Base-by-base conservation (phyloP, 768 basidiomycete species). In the Mycena epipterygia region DNA sequence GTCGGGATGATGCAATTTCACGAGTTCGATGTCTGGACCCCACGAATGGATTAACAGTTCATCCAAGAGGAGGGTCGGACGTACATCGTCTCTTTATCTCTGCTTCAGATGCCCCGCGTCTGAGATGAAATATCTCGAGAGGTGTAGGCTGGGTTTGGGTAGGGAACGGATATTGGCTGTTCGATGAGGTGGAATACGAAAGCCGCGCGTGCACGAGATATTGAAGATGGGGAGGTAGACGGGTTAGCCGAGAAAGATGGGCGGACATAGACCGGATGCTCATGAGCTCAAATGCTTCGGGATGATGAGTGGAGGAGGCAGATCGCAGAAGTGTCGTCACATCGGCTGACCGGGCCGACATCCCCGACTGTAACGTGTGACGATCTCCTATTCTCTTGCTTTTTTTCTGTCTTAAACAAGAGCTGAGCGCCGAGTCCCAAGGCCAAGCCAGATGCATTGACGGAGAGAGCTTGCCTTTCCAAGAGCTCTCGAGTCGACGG, bases 1-100 rank as follows among this genome's bases (percentile, higher is more conserved):
- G 71, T 89, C 89, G 19, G 89, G 89, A 70, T 89, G 89, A 72
- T 89, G 82, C 29, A 83, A 73, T 39, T 84, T 85, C 49, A 86
- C 89, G 32, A 89, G 85, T 41, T 89, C 89, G 71, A 86, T 88
- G 74, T 90, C 89, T 88, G 67, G 33, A 25, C 23, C 39, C 16
- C 5, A 16, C 23, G 16, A 13, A n/a, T 58, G 25, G 12, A 63
- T 33, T 57, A 27, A 42, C 5, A 32, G 17, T 32, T 33, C 12
- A 29, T 7, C n/a, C 2, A 25, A 19, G 33, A 29, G 44, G 21
- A 55, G 58, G 29, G 32, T 1, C 23, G 37, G 46, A 77, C 86
- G 74, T 70, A 88, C 87, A 88, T 75, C 87, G 79, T 21, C 79
- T 51, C 76, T 89, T 89, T 67, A 88, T 84, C 16, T 87, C 82